phyloP scores from a whole-genome alignment of 768 basidiomycete species.

The Leccinum imitatum region DNA sequence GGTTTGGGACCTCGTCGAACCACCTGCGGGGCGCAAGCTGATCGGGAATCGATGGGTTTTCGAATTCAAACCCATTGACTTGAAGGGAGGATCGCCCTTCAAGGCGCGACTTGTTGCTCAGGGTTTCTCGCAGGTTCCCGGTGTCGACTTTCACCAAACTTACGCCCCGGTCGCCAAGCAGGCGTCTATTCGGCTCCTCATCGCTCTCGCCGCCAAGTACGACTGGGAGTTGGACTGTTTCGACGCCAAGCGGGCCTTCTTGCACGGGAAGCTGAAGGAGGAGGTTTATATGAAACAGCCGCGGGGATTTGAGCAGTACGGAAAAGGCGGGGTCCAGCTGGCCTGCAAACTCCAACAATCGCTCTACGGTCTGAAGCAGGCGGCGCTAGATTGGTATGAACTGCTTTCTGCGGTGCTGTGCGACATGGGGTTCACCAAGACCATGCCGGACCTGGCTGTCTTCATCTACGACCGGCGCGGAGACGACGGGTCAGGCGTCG shows the following conservation, averaged over 20 bases:
- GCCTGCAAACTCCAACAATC: neutral
- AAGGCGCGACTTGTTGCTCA: neutral
- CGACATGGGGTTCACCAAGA: neutral
- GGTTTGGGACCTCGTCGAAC: neutral
- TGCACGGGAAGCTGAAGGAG: constrained; percentile 9
- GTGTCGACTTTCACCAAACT: constrained; percentile 6
- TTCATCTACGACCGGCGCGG: neutral
- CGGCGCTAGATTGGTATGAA: neutral
- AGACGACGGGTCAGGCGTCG: neutral
- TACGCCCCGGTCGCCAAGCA: constrained; percentile 21
- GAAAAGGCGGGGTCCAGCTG: neutral
- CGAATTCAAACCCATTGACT: too few relatives aligned
- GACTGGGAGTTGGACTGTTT: constrained; percentile 13
- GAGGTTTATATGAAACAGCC: constrained; percentile 41
- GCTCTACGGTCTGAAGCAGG: neutral
- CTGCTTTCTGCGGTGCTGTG: neutral
- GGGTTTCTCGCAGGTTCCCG: constrained; percentile 3
- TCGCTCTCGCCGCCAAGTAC: neutral
- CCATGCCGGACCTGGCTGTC: neutral
- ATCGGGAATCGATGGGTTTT: constrained; percentile 6
- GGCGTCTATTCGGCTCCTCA: neutral
- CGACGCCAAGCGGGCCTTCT: constrained; percentile 1
- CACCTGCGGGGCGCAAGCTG: neutral
- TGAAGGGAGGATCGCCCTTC: neutral
- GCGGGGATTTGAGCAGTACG: constrained; percentile 22